phyloP scores from a whole-genome alignment of 768 basidiomycete species.

The Lentinula boryana region DNA sequence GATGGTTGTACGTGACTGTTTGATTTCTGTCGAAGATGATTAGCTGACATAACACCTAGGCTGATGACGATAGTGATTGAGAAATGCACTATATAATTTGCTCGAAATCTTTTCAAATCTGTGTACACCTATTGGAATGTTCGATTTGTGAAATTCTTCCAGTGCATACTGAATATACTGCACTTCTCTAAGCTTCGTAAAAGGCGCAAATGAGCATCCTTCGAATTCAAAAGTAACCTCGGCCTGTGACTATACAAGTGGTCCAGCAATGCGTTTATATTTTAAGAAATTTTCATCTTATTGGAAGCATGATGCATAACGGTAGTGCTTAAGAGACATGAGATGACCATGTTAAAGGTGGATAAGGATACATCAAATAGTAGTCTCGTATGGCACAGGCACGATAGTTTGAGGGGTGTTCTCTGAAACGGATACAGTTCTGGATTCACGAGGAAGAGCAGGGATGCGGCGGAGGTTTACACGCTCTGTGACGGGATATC shows the following conservation, averaged over 20 bases:
- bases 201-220: no score
- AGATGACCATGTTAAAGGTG: neutral
- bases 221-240: no score
- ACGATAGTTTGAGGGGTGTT: conserved; percentile 92
- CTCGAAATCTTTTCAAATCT: no score
- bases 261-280: neutral
- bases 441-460: conserved; percentile 73
- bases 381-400: conserved; percentile 94
- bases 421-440: conserved; percentile 60
- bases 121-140: no score
- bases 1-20: conserved; percentile 38
- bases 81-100: no score
- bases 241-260: no score
- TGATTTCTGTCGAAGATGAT: neutral
- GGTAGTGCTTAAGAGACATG: neutral
- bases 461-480: conserved; percentile 84
- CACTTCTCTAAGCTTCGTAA: no score
- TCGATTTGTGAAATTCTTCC: no score
- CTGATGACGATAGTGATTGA: conserved; percentile 11
- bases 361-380: conserved; percentile 47
- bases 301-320: neutral
- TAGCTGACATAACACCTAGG: neutral
- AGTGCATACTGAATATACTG: no score
- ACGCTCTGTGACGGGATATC: conserved; percentile 45
- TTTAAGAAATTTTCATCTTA: neutral